Percentiles rank a stretch among this genome's conserved stretches.
Evolutionary conservation across 2,329 filamentous ascomycete species (phyloP).

Genomic region (Colletotrichum costaricense): DNA sequence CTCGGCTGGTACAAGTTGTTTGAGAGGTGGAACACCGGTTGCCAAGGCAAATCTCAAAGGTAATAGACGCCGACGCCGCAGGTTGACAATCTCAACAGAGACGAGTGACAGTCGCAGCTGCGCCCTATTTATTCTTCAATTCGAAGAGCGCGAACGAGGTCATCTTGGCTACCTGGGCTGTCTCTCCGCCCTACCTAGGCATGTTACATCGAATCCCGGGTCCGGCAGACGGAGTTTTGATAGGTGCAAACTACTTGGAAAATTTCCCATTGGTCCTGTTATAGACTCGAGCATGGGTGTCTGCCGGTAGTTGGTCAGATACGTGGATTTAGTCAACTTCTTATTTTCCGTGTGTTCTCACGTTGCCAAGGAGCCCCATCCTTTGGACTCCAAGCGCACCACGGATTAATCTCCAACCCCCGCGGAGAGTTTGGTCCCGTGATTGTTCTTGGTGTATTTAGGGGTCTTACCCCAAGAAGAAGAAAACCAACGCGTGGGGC

Average conservation of each 20-base stretch:
- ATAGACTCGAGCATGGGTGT: background rate
- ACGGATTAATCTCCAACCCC: conserved; percentile 27
- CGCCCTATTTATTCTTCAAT: background rate
- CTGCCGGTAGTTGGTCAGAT: background rate
- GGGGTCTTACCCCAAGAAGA: background rate
- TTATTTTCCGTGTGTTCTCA: background rate
- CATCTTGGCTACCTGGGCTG: background rate
- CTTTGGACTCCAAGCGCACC: conserved; percentile 15
- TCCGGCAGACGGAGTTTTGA: background rate
- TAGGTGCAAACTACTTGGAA: background rate
- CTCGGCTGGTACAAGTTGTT: background rate
- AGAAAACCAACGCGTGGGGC: too few species aligned
- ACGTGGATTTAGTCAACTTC: background rate
- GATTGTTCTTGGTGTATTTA: background rate
- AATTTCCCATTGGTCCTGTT: background rate
- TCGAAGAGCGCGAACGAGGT: background rate
- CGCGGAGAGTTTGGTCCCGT: conserved; percentile 1
- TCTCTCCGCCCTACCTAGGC: background rate
- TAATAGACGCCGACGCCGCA: background rate
- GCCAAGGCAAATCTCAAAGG: background rate
- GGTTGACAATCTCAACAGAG: background rate
- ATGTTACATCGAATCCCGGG: background rate
- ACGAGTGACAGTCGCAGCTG: background rate
- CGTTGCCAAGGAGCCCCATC: background rate
- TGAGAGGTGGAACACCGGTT: background rate